Evolutionary conservation across 495 filamentous ascomycete genomes (phyloP).

Genomic region (Penicillium antarcticum): DNA sequence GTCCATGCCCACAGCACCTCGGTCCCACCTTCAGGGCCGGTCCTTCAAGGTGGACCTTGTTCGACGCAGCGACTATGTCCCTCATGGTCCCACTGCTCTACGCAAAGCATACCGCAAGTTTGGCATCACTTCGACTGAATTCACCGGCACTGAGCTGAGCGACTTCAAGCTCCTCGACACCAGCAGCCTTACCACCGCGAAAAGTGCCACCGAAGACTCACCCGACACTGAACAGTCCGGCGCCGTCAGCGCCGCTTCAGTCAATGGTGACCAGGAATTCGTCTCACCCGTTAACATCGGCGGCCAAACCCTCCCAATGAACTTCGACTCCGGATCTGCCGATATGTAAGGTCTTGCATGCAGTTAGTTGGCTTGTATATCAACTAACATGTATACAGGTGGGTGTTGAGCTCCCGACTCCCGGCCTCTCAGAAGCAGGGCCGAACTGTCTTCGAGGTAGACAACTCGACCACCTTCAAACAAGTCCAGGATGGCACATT

Average conservation of each 20-base stretch:
- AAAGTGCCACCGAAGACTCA: slow-evolving; percentile 6
- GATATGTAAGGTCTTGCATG: slow-evolving; percentile 60
- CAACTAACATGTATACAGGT: slow-evolving; percentile 37
- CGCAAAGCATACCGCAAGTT: slow-evolving; percentile 64
- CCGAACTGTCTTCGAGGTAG: slow-evolving; percentile 62
- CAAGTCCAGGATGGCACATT: slow-evolving; percentile 49
- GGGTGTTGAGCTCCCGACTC: slow-evolving; percentile 73
- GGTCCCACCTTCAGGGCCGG: slow-evolving; percentile 25
- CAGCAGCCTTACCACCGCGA: slow-evolving; percentile 16
- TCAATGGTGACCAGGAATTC: slow-evolving; percentile 63
- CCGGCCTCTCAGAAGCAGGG: slow-evolving; percentile 36
- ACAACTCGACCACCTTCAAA: slow-evolving; percentile 54
- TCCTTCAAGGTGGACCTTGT: slow-evolving; percentile 61
- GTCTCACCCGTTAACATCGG: slow-evolving; percentile 70
- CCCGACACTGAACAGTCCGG: slow-evolving; percentile 42
- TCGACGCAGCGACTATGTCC: slow-evolving; percentile 48
- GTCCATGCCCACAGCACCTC: slow-evolving; percentile 26
- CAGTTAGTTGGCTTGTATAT: neutral
- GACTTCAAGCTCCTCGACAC: slow-evolving; percentile 35
- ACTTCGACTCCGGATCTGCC: slow-evolving; percentile 82
- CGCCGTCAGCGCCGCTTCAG: slow-evolving; percentile 58
- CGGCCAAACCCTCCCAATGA: slow-evolving; percentile 67
- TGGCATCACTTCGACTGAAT: slow-evolving; percentile 37
- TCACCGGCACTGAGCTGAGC: slow-evolving; percentile 23
- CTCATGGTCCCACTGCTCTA: slow-evolving; percentile 55